Evolutionary conservation across 176 grass and related monocot genomes (phyloP).

Genomic region (Juncus effusus): DNA sequence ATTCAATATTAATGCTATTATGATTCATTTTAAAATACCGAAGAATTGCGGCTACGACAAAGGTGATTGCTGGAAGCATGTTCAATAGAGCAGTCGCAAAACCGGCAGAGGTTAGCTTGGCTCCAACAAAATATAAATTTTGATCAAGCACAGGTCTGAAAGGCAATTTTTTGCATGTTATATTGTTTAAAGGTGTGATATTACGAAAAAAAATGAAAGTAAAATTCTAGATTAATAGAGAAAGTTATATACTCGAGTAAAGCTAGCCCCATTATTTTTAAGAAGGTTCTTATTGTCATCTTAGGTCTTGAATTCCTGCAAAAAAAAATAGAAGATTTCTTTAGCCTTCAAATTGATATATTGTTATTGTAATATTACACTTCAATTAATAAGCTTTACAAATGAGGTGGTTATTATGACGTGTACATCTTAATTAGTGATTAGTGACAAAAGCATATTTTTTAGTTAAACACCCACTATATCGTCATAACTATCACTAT

Average conservation of each 20-base stretch:
- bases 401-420: too few species aligned
- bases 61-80: slow-evolving; percentile 77
- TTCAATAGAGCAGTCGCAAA: slow-evolving; percentile 71
- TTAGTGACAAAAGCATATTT: not conserved
- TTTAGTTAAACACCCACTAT: slow-evolving; percentile 1
- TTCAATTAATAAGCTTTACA: too few species aligned
- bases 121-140: slow-evolving; percentile 79
- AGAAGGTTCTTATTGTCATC: slow-evolving; percentile 54
- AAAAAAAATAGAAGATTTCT: not conserved
- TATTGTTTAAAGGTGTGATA: not conserved
- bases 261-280: slow-evolving; percentile 61
- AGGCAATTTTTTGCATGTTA: not conserved
- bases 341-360: too few species aligned
- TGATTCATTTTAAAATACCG: slow-evolving; percentile 23
- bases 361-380: too few species aligned
- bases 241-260: slow-evolving; percentile 51
- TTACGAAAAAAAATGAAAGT: not conserved
- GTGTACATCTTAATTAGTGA: not conserved
- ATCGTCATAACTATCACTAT: not conserved
- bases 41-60: slow-evolving; percentile 57
- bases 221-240: not conserved
- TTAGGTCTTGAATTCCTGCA: slow-evolving; percentile 52
- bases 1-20: not conserved
- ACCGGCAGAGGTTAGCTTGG: slow-evolving; percentile 53
- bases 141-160: slow-evolving; percentile 81